Evolutionary conservation across 495 filamentous ascomycete genomes (phyloP).

Genomic region (Aspergillus haitiensis): DNA sequence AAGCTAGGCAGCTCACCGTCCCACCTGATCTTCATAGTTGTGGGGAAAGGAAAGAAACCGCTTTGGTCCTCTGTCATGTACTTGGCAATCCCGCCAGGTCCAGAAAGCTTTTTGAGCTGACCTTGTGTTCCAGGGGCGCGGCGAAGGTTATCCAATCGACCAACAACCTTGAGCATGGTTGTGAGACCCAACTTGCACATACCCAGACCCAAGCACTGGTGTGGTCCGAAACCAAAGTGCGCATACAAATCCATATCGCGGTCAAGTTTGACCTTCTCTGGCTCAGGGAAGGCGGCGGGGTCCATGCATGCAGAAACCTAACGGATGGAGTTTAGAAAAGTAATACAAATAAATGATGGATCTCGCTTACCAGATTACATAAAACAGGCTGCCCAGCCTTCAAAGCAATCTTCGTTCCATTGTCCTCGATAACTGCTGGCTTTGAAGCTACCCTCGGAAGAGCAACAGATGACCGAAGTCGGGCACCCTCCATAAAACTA

Average conservation of each 20-base stretch:
- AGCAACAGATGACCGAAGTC: slow-evolving; percentile 56
- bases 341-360: not conserved
- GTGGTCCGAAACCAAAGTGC: slow-evolving; percentile 61
- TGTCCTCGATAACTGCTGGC: slow-evolving; percentile 42
- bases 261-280: slow-evolving; percentile 60
- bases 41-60: slow-evolving; percentile 67
- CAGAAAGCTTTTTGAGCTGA: slow-evolving; percentile 62
- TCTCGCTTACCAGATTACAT: slow-evolving; percentile 47
- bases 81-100: slow-evolving; percentile 55
- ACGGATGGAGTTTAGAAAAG: not conserved
- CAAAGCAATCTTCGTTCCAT: slow-evolving; percentile 41
- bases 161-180: slow-evolving; percentile 60
- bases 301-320: slow-evolving; percentile 57
- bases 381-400: slow-evolving; percentile 49
- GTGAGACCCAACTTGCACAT: slow-evolving; percentile 58
- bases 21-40: slow-evolving; percentile 57
- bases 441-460: slow-evolving; percentile 50
- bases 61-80: slow-evolving; percentile 75
- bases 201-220: slow-evolving; percentile 59
- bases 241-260: slow-evolving; percentile 64
- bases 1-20: slow-evolving; percentile 41
- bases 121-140: slow-evolving; percentile 66
- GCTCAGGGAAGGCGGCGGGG: slow-evolving; percentile 61
- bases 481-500: slow-evolving; percentile 61
- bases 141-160: slow-evolving; percentile 55